phyloP scores from a whole-genome alignment of 2,329 filamentous ascomycete species.

The Epichloe sibirici region DNA sequence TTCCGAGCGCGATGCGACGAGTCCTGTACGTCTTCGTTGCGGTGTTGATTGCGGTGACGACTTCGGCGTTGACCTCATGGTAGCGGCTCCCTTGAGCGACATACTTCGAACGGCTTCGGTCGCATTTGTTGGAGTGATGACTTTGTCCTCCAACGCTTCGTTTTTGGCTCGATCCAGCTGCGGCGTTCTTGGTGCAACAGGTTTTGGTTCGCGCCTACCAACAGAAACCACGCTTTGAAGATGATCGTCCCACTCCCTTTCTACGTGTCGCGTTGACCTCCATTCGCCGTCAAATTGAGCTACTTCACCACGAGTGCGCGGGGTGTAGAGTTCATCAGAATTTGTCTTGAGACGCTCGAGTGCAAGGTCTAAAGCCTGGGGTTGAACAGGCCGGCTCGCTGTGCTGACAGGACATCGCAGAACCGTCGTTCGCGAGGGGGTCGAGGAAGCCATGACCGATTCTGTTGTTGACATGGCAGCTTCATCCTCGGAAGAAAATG shows the following conservation, averaged over 20 bases:
- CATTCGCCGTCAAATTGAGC: slow-evolving; percentile 48
- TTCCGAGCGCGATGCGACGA: slow-evolving; percentile 24
- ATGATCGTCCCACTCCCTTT: slow-evolving; percentile 43
- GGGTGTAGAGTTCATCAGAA: slow-evolving; percentile 27
- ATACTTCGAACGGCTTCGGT: slow-evolving; percentile 36
- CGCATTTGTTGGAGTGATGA: slow-evolving; percentile 38
- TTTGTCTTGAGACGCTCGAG: slow-evolving; percentile 29
- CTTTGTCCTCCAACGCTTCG: slow-evolving; percentile 33
- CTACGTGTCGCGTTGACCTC: slow-evolving; percentile 34
- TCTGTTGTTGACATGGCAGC: slow-evolving; percentile 30
- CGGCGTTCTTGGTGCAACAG: not conserved
- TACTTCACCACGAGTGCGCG: slow-evolving; percentile 35
- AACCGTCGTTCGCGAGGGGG: slow-evolving; percentile 32
- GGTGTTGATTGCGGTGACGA: slow-evolving; percentile 20
- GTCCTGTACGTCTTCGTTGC: slow-evolving; percentile 12
- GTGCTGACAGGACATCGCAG: slow-evolving; percentile 22
- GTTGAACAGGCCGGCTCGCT: slow-evolving; percentile 10
- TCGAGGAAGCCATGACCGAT: slow-evolving; percentile 25
- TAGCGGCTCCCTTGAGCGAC: slow-evolving; percentile 31
- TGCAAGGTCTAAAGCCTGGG: slow-evolving; percentile 29
- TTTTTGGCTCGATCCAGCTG: slow-evolving; percentile 4
- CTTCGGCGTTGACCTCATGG: slow-evolving; percentile 22
- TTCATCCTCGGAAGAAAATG: slow-evolving; percentile 50
- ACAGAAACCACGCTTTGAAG: slow-evolving; percentile 41
- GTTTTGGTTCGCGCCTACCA: slow-evolving; percentile 28